Evolutionary conservation across 441 rosid genomes (phyloP), one percentile per base, ranked within the genome.

Genomic region (Geranium incanum): DNA sequence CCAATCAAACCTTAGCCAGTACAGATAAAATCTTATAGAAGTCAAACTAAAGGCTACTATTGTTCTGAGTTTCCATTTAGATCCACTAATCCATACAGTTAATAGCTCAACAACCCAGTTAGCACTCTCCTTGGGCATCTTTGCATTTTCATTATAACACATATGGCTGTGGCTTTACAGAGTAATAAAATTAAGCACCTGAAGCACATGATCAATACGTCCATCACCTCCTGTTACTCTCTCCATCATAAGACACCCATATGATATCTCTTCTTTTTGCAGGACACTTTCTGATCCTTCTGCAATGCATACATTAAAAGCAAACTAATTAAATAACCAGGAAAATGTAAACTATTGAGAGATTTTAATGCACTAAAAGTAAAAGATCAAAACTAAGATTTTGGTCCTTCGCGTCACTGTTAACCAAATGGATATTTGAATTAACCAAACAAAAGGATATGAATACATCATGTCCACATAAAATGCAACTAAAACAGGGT

Each of bases 181-280:
- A 57, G 16, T 57, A 16, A 57, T 57, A 73, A 62, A 71, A 68
- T 8, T 75, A 74, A 81, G 36, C 77, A 92, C 97, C 81, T 92
- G 97, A 83, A 94, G 97, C 83, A 86, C 81, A 79, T 92, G 89
- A 83, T 94, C 97, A 68, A 92, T 87, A 19, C 94, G 86, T 63
- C 99, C 99, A 4, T 72, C 86, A 83, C 85, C 85, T 78, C 97
- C 92, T 21, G 92, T 89, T 76, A 92, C 75, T 72, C 87, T 87
- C 85, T 87, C 85, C 76, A 95, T 88, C 97, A 92, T 92, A 41
- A 86, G 38, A 45, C 89, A 82, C 62, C 98, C 99, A 76, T 92
- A 90, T 0, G 92, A 83, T 78, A 76, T 84, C 76, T 77, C 92
- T 75, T 89, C 82, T 65, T 82, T 79, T 72, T 83, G 86, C 67